A percentile compares a stretch with the other conserved stretches of the same genome.
These are phyloP conservation scores for Pseudocercospora macadamiae DNA, from an alignment of 2,329 filamentous ascomycete species.

Conservation along the genomic window DNA sequence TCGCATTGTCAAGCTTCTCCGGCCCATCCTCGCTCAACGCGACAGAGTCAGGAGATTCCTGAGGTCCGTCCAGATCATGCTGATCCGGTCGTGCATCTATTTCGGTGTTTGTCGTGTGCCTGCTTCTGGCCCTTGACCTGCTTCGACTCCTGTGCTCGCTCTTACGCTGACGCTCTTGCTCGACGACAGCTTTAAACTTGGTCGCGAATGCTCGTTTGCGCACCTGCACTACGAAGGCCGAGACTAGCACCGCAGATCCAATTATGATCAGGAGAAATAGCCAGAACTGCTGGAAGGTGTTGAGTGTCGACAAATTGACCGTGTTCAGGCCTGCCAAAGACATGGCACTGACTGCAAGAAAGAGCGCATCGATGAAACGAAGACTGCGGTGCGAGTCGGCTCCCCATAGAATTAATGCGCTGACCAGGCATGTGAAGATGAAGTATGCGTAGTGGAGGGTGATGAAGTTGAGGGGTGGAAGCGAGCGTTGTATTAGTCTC, in stretches of 20 bases:
- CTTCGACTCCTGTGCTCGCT: slow-evolving; percentile 19
- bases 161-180: slow-evolving; percentile 42
- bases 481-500: slow-evolving; percentile 23
- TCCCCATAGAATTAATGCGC: slow-evolving; percentile 64
- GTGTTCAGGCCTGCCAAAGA: slow-evolving; percentile 70
- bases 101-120: not conserved
- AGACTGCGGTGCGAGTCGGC: slow-evolving; percentile 58
- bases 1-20: not conserved
- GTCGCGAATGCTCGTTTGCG: slow-evolving; percentile 65
- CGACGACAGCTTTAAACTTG: slow-evolving; percentile 59
- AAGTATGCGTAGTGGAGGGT: slow-evolving; percentile 69
- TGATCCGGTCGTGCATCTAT: not conserved
- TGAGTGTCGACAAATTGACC: slow-evolving; percentile 65
- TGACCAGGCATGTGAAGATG: slow-evolving; percentile 57
- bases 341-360: slow-evolving; percentile 68
- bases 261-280: slow-evolving; percentile 67
- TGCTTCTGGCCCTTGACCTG: slow-evolving; percentile 38
- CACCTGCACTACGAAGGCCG: slow-evolving; percentile 64
- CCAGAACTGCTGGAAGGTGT: slow-evolving; percentile 68
- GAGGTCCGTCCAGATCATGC: too few species aligned
- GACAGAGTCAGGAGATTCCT: too few species aligned
- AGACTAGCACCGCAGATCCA: slow-evolving; percentile 69
- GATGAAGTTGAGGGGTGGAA: slow-evolving; percentile 39
- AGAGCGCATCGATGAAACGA: slow-evolving; percentile 66
- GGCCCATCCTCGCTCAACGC: too few species aligned